Conservation (phyloP, 2,329 filamentous ascomycete species). For the Verruconis gallopava region DNA sequence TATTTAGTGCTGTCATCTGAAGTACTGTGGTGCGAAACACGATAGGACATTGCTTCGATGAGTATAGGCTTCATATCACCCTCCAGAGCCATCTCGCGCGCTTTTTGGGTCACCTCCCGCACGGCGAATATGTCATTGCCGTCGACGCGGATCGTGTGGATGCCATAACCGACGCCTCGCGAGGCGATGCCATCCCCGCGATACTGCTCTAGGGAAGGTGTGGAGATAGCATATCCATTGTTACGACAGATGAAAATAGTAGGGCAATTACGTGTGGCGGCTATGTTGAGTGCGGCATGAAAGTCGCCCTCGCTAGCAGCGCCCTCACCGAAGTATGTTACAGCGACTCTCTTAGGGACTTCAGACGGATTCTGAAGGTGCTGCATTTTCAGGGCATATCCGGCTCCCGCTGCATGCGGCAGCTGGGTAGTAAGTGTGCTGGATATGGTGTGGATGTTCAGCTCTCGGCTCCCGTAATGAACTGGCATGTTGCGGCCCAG, state of each 20-base stretch:
- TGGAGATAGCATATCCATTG: slow-evolving; percentile 85
- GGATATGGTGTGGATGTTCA: slow-evolving; percentile 82
- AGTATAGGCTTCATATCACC: slow-evolving; percentile 73
- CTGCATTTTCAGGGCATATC: slow-evolving; percentile 77
- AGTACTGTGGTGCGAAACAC: slow-evolving; percentile 94
- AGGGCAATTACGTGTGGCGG: slow-evolving; percentile 75
- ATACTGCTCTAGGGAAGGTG: slow-evolving; percentile 81
- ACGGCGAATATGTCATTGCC: slow-evolving; percentile 93
- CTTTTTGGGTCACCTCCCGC: slow-evolving; percentile 63
- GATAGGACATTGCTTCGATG: slow-evolving; percentile 94
- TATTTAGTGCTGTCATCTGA: slow-evolving; percentile 96
- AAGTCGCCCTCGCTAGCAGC: slow-evolving; percentile 87
- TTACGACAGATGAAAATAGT: slow-evolving; percentile 86
- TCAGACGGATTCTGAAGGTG: slow-evolving; percentile 54
- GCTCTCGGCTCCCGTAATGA: slow-evolving; percentile 74
- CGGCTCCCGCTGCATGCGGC: slow-evolving; percentile 75
- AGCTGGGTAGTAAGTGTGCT: slow-evolving; percentile 81
- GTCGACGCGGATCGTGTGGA: slow-evolving; percentile 82
- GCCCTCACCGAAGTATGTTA: slow-evolving; percentile 83
- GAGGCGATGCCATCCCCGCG: slow-evolving; percentile 83
- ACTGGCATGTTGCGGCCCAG: slow-evolving; percentile 92
- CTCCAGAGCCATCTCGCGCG: slow-evolving; percentile 63
- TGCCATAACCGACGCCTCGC: slow-evolving; percentile 80
- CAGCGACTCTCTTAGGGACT: slow-evolving; percentile 53
- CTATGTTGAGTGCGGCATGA: slow-evolving; percentile 82